phyloP scores from a whole-genome alignment of 164 flowering plant genomes.

The Stephania yunnanensis region DNA sequence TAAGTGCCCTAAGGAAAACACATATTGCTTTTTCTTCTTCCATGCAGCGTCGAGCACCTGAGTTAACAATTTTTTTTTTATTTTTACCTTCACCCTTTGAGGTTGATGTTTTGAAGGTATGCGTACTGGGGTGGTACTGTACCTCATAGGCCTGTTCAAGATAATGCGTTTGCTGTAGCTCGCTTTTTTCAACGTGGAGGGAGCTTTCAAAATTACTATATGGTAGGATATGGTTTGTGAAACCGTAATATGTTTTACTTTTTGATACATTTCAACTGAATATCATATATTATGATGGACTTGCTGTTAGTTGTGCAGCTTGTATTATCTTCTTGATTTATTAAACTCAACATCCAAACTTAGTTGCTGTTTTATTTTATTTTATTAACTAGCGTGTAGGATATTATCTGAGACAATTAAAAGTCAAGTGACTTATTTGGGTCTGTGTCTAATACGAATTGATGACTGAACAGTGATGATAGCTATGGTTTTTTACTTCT shows the following conservation, averaged over 20 bases:
- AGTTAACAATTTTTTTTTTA: background rate
- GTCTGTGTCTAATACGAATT: background rate
- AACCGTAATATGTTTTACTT: background rate
- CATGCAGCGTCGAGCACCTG: too few species aligned
- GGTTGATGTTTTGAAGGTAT: constrained; percentile 45
- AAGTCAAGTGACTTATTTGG: background rate
- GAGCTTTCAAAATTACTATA: constrained; percentile 84
- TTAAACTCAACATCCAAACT: background rate
- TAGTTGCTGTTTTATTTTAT: background rate
- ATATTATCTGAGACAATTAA: background rate
- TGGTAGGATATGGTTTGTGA: constrained; percentile 41
- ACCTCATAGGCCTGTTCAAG: constrained; percentile 90
- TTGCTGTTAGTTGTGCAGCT: background rate
- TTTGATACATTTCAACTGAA: background rate
- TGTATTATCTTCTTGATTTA: background rate
- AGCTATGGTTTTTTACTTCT: background rate
- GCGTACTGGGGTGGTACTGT: constrained; percentile 71
- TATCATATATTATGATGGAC: background rate
- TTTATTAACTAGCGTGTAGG: background rate
- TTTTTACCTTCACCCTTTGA: background rate
- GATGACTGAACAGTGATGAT: background rate
- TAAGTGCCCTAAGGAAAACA: too few species aligned
- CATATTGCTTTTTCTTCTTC: background rate
- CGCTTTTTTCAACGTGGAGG: constrained; percentile 93
- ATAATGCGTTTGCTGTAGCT: constrained; percentile 92